These are phyloP conservation scores for Neofusicoccum cordaticola DNA, from an alignment of 2,329 filamentous ascomycete genomes.

Conservation along the genomic window DNA sequence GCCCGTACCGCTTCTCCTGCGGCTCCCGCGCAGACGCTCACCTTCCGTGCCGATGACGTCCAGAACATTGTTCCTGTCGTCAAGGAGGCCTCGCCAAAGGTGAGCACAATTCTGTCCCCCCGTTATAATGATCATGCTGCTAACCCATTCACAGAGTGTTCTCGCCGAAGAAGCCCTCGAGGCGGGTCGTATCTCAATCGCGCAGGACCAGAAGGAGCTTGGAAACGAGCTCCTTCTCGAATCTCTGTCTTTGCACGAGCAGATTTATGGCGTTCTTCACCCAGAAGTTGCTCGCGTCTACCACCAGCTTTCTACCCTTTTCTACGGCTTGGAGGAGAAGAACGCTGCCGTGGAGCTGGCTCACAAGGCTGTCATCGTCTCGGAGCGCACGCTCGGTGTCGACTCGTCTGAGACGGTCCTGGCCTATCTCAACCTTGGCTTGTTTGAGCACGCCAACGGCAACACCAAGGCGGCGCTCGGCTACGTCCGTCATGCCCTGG, in stretches of 20 bases:
- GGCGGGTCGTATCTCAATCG: slow-evolving; percentile 91
- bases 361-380: slow-evolving; percentile 93
- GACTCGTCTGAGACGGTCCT: slow-evolving; percentile 92
- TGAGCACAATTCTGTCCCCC: not conserved
- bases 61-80: slow-evolving; percentile 90
- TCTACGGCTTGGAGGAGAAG: slow-evolving; percentile 98
- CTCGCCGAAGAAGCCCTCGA: slow-evolving; percentile 95
- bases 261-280: slow-evolving; percentile 96
- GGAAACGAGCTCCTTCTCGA: slow-evolving; percentile 95
- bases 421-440: slow-evolving; percentile 90
- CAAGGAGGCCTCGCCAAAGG: slow-evolving; percentile 85
- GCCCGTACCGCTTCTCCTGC: slow-evolving; percentile 43
- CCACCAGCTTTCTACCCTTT: slow-evolving; percentile 90
- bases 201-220: slow-evolving; percentile 91
- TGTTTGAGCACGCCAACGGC: slow-evolving; percentile 89
- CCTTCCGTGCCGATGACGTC: slow-evolving; percentile 81
- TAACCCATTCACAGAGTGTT: slow-evolving; percentile 53
- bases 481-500: slow-evolving; percentile 88
- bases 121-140: not conserved
- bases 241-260: slow-evolving; percentile 91
- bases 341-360: slow-evolving; percentile 91
- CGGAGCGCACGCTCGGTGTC: slow-evolving; percentile 88
- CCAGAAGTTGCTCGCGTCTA: slow-evolving; percentile 95
- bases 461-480: slow-evolving; percentile 84
- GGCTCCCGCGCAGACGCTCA: slow-evolving; percentile 65